Base-by-base conservation (phyloP, 2,329 filamentous ascomycete species). In the Cladosporium phlei region DNA sequence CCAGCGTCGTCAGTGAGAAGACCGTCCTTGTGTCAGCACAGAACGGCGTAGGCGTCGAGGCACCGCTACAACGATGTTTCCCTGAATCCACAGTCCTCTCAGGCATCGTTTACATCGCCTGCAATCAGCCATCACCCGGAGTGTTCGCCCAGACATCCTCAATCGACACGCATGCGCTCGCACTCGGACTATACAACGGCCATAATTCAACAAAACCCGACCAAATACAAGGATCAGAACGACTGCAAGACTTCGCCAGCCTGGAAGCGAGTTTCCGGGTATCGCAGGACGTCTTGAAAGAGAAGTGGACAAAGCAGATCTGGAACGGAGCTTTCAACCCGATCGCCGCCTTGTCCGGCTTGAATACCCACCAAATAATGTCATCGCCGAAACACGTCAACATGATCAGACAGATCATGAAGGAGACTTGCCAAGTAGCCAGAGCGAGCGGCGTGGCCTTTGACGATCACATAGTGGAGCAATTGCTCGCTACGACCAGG, bases 221-320 rank as follows among this genome's bases (percentile, higher is more conserved):
- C 14, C 33, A 37, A 8, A 37, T 9, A 24, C 17, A 17, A 3
- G 3, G 52, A 53, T 17, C n/a, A 22, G 9, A 48, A 22, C 27
- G 25, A 12, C 39, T 32, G 3, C 39, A 10, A 11, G 39, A 32
- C 39, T 34, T 59, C 10, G 48, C 50, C 4, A 40, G 42, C 5
- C 49, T 58, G 16, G 54, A 59, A 9, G 12, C 39, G 7, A 45
- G 44, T 11, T 59, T 59, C 37, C 46, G 49, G 17, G 45, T 34
- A 4, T 47, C 55, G 9, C 19, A 43, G 12, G 51, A 53, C 19
- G 50, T 50, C 16, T 29, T 42, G 10, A 43, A 38, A 10, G 54
- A 57, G 33, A 52, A 55, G n/a, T 59, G 56, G 56, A 52, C 46
- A 9, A 59, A 59, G 28, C 48, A 55, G 17, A 46, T 59, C 14